Conservation (phyloP, 129 eudicot species). For the Kitagawia praeruptora region DNA sequence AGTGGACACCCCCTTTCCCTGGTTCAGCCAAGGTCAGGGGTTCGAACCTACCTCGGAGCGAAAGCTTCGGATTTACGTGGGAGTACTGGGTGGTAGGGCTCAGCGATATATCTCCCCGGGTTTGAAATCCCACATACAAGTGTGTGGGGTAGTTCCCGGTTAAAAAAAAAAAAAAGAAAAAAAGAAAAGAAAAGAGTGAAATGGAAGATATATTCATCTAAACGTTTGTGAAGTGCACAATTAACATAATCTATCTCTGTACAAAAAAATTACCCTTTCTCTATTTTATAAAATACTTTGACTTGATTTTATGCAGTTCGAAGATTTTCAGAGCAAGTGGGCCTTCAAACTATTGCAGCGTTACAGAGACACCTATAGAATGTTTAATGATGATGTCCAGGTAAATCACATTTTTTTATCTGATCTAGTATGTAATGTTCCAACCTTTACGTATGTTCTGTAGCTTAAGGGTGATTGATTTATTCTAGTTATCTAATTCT, state of each 20-base stretch:
- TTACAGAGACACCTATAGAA: conserved; percentile 75
- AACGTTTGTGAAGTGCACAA: not conserved
- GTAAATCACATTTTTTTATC: conserved; percentile 22
- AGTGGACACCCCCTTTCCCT: too few relatives aligned
- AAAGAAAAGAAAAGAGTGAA: not conserved
- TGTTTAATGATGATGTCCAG: conserved; percentile 98
- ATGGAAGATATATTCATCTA: not conserved
- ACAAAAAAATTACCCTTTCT: not conserved
- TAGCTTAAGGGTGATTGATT: not conserved
- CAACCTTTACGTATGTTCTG: not conserved
- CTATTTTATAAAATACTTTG: not conserved
- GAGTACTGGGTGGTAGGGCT: too few relatives aligned
- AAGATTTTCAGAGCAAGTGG: conserved; percentile 99
- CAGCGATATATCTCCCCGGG: too few relatives aligned
- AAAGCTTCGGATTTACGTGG: too few relatives aligned
- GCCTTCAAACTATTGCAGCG: conserved; percentile 90
- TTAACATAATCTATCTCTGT: not conserved
- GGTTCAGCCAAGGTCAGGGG: too few relatives aligned
- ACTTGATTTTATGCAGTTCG: conserved; percentile 49
- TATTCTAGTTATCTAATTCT: not conserved
- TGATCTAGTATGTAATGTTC: not conserved
- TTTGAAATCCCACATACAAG: too few relatives aligned
- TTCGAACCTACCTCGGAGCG: too few relatives aligned
- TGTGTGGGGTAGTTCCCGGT: too few relatives aligned
- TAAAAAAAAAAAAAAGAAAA: too few relatives aligned